Evolutionary conservation across 2,329 filamentous ascomycete species (phyloP).

Genomic region (Colletotrichum orchidophilum): DNA sequence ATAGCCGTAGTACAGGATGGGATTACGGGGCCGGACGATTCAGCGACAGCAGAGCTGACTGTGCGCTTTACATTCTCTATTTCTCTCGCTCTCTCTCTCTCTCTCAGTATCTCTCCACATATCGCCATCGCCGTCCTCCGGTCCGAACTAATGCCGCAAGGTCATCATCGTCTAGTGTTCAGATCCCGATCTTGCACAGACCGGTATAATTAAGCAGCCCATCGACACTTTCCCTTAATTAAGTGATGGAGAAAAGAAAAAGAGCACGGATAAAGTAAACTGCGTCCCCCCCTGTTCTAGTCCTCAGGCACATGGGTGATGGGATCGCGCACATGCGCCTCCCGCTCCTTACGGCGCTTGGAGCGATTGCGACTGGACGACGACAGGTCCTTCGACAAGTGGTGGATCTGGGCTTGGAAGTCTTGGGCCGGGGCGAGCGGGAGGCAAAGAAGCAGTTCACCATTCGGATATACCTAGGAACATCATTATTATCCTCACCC

Average conservation of each 20-base stretch:
- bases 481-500: too few species aligned
- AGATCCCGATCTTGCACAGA: background rate
- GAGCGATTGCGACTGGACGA: slow-evolving; percentile 26
- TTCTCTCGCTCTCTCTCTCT: background rate
- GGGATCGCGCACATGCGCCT: slow-evolving; percentile 27
- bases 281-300: background rate
- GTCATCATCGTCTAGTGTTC: background rate
- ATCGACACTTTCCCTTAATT: background rate
- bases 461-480: background rate
- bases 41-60: background rate
- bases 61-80: background rate
- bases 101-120: background rate
- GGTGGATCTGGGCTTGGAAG: background rate
- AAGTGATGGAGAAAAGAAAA: background rate
- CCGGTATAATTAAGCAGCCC: background rate
- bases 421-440: slow-evolving; percentile 7
- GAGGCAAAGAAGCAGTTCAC: slow-evolving; percentile 25
- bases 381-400: background rate
- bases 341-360: slow-evolving; percentile 27
- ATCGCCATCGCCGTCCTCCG: background rate
- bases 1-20: background rate
- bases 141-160: background rate
- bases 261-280: background rate
- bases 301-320: slow-evolving; percentile 14
- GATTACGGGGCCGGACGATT: background rate